A percentile compares a stretch with the other conserved stretches of the same genome.
Evolutionary conservation across 306 rosid species (phyloP).

Genomic region (Vicia sativa): DNA sequence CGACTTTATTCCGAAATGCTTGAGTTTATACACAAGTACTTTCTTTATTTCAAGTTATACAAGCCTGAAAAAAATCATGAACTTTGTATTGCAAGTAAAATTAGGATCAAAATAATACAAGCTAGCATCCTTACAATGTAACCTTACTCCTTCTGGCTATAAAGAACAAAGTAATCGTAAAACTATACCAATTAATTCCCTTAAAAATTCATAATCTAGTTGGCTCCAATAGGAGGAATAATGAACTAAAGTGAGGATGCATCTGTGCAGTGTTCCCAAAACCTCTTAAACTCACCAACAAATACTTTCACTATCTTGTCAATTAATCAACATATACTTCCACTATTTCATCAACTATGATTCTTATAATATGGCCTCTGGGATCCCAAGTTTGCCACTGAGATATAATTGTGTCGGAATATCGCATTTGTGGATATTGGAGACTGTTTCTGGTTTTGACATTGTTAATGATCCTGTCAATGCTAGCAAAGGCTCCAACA

Average conservation of each 20-base stretch:
- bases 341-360: background rate
- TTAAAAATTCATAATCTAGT: slow-evolving; percentile 28
- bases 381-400: slow-evolving; percentile 62
- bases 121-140: slow-evolving; percentile 34
- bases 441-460: slow-evolving; percentile 63
- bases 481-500: slow-evolving; percentile 77
- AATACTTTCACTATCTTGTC: slow-evolving; percentile 4
- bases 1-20: no score
- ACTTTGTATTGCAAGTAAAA: slow-evolving; percentile 26
- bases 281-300: slow-evolving; percentile 29
- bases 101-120: slow-evolving; percentile 20
- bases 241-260: slow-evolving; percentile 4
- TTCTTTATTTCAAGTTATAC: slow-evolving; percentile 9
- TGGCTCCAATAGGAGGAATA: slow-evolving; percentile 32
- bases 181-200: slow-evolving; percentile 41
- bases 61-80: slow-evolving; percentile 17
- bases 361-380: slow-evolving; percentile 57
- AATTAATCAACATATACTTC: slow-evolving; percentile 32
- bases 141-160: slow-evolving; percentile 31
- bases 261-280: background rate
- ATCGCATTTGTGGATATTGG: slow-evolving; percentile 77
- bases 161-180: slow-evolving; percentile 49
- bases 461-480: slow-evolving; percentile 65
- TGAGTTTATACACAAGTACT: background rate
- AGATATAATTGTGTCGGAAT: slow-evolving; percentile 77